Percentiles rank a stretch among this genome's conserved stretches.
These are phyloP conservation scores for Tetragonia tetragonoides DNA, from an alignment of 148 eudicot genomes.

Conservation along the genomic window DNA sequence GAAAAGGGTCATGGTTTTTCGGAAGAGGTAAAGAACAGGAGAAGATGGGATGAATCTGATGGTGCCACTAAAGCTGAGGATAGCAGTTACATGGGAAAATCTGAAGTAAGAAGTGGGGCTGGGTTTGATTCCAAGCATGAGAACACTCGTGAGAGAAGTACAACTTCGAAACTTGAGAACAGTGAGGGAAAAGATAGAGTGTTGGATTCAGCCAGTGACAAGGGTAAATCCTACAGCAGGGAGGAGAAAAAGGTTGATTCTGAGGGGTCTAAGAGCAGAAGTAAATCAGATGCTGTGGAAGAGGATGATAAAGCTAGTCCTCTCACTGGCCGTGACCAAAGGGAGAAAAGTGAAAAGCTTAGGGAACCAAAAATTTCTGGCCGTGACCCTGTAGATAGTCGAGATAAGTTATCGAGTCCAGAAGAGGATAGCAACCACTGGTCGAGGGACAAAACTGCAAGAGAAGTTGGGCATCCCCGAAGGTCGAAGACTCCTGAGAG, in stretches of 20 bases:
- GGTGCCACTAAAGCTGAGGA: conserved; percentile 37
- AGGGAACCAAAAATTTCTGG: conserved; percentile 39
- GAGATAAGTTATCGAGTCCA: conserved; percentile 41
- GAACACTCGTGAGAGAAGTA: conserved; percentile 35
- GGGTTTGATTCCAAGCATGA: conserved; percentile 40
- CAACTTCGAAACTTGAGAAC: conserved; percentile 33
- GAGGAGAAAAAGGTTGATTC: conserved; percentile 51
- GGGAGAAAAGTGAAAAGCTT: conserved; percentile 46
- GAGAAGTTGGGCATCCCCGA: conserved; percentile 47
- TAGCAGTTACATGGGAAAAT: conserved; percentile 27
- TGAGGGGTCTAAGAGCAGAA: conserved; percentile 54
- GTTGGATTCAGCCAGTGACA: conserved; percentile 42
- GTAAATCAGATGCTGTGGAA: conserved; percentile 45
- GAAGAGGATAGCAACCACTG: conserved; percentile 42
- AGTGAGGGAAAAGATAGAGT: conserved; percentile 32
- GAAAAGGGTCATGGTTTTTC: conserved; percentile 42
- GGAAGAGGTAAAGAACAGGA: conserved; percentile 37
- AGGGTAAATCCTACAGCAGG: conserved; percentile 43
- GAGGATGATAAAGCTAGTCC: conserved; percentile 42
- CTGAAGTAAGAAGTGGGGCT: conserved; percentile 33
- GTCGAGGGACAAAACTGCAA: conserved; percentile 48
- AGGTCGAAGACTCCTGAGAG: conserved; percentile 70
- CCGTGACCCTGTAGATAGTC: conserved; percentile 37
- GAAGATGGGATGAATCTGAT: conserved; percentile 61
- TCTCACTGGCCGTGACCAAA: no score